Evolutionary conservation across 352 stramenopile genomes (phyloP).

Genomic region (Phytophthora crassamura): DNA sequence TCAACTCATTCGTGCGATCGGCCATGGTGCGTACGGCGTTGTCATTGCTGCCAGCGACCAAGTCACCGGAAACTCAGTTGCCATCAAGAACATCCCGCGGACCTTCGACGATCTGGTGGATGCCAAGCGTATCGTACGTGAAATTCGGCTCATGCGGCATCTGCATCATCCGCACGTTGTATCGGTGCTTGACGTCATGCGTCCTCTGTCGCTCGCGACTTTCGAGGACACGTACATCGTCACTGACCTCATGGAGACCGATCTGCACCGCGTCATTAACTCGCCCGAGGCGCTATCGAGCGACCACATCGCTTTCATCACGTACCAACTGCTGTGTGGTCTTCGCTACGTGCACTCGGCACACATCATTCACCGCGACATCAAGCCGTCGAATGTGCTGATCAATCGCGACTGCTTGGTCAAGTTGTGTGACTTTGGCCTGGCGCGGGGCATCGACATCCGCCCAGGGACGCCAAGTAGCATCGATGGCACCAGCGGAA

Average conservation of each 20-base stretch:
- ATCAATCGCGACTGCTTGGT: conserved; percentile 93
- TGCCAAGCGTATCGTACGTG: conserved; percentile 85
- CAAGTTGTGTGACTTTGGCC: conserved; percentile 92
- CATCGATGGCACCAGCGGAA: conserved; percentile 30
- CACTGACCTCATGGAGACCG: conserved; percentile 86
- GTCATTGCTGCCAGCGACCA: conserved; percentile 85
- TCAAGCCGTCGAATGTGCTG: conserved; percentile 97
- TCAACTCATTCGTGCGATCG: conserved; percentile 83
- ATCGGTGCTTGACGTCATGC: conserved; percentile 79
- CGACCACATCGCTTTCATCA: conserved; percentile 85
- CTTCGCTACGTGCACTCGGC: conserved; percentile 89
- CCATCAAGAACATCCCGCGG: conserved; percentile 88
- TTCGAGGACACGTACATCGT: conserved; percentile 91
- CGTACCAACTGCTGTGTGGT: conserved; percentile 84
- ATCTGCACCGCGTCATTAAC: conserved; percentile 87
- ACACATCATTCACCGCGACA: conserved; percentile 90
- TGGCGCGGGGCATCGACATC: conserved; percentile 80
- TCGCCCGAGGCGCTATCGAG: conserved; percentile 69
- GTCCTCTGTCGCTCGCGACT: conserved; percentile 63
- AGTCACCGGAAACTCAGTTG: conserved; percentile 81
- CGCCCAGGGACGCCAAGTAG: conserved; percentile 31
- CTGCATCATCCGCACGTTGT: conserved; percentile 76
- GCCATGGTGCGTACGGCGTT: conserved; percentile 80
- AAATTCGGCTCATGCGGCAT: conserved; percentile 87
- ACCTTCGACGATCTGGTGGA: conserved; percentile 88